These are phyloP conservation scores for Silene uniflora DNA, from an alignment of 148 eudicot genomes.

Conservation along the genomic window DNA sequence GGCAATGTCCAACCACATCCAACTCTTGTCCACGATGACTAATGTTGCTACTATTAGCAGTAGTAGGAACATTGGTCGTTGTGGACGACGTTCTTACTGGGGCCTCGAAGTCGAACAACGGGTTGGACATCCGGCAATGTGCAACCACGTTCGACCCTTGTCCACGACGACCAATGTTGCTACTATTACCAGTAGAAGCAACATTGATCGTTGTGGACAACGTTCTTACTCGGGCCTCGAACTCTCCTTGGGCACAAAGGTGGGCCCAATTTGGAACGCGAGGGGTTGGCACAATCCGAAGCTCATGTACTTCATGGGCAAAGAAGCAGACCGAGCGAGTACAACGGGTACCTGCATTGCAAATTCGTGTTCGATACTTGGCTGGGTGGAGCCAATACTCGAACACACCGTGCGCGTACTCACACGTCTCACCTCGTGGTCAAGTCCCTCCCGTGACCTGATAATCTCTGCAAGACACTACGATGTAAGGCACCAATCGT, in stretches of 20 bases:
- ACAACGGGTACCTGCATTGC: conserved; percentile 15
- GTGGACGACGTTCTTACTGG: no score
- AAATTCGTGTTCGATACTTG: conserved; percentile 26
- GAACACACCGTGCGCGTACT: conserved; percentile 28
- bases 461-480: conserved; percentile 14
- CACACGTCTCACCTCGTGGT: conserved; percentile 21
- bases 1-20: background rate
- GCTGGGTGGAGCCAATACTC: conserved; percentile 33
- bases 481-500: conserved; percentile 11
- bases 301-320: conserved; percentile 13
- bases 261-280: conserved; percentile 10
- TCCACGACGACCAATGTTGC: background rate
- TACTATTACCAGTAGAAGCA: background rate
- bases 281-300: conserved; percentile 1
- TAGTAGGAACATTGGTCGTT: no score
- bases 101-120: background rate
- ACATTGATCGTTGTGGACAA: background rate
- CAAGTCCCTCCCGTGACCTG: conserved; percentile 14
- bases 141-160: conserved; percentile 5
- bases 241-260: background rate
- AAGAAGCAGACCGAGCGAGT: conserved; percentile 20
- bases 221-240: background rate
- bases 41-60: no score
- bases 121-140: background rate
- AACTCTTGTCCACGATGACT: no score